Conservation (phyloP, 1,139 yeast species). For the Kurtzmaniella natalensis region DNA sequence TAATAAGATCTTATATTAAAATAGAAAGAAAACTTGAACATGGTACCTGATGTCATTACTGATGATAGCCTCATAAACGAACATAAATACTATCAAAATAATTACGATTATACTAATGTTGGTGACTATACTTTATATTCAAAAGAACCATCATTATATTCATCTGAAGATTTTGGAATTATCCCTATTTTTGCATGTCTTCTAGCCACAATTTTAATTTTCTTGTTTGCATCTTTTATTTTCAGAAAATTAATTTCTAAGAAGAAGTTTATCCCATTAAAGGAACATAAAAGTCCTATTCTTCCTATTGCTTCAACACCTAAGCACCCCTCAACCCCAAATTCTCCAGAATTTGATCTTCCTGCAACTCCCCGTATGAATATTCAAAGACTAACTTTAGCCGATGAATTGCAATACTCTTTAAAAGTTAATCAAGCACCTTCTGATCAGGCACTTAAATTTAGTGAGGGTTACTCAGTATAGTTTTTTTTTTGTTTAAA, state of each 20-base stretch:
- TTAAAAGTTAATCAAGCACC: too few species aligned
- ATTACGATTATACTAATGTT: slow-evolving; percentile 9
- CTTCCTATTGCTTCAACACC: slow-evolving; percentile 1
- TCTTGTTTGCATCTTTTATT: not conserved
- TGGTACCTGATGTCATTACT: slow-evolving; percentile 18
- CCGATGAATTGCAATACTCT: slow-evolving; percentile 6
- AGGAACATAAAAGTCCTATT: not conserved
- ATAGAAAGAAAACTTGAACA: too few species aligned
- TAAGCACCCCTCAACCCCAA: too few species aligned
- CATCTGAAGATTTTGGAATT: not conserved
- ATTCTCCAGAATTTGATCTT: slow-evolving; percentile 4
- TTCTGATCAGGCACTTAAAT: too few species aligned
- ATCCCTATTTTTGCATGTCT: too few species aligned
- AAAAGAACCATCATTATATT: slow-evolving; percentile 7
- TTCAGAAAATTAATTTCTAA: not conserved
- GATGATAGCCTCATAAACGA: slow-evolving; percentile 23
- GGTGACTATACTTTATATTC: slow-evolving; percentile 4
- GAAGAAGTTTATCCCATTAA: not conserved
- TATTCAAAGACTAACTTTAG: slow-evolving; percentile 3
- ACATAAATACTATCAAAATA: slow-evolving; percentile 27
- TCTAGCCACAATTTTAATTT: not conserved
- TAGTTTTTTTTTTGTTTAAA: too few species aligned
- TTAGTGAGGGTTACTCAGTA: too few species aligned
- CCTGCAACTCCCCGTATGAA: slow-evolving; percentile 3
- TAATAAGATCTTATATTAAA: too few species aligned